Base-by-base conservation (phyloP, 257 asterid species). In the Solanum pinnatisectum region DNA sequence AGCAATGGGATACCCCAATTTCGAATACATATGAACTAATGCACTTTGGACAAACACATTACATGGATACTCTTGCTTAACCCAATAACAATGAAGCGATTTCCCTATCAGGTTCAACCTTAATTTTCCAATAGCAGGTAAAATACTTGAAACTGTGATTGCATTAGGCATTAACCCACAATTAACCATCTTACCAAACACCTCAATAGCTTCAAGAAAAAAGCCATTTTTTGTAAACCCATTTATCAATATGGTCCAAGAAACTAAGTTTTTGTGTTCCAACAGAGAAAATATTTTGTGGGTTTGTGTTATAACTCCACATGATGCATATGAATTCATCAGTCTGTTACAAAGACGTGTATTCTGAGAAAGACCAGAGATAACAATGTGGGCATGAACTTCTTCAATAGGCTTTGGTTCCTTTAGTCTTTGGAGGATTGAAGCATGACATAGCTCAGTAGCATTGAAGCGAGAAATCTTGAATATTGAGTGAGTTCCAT, bases 211-310 rank as follows among this genome's bases (percentile, higher is more conserved):
- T 89, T 94, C 94, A 67, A 72, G 35, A 70, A 90, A 88, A 82
- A 83, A 85, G 59, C 89, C 93, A 86, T 92, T 91, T 84, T 90
- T 94, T 33, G 92, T 77, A 87, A 92, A 91, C 92, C 97, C 95
- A 76, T 94, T 93, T 68, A 90, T 46, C 78, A 93, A 83, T 88
- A 93, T 88, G 44, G 97, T 94, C 95, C 95, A 94, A 86, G 97
- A 91, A 87, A 94, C 89, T 89, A 94, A 18, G 85, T 92, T 94
- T 86, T 89, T 93, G 60, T 91, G 44, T 82, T 52, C 23, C 30
- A 89, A 83, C 42, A 56, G 87, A 70, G 94, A 92, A 89, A 94
- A 93, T 27, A 92, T 36, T 30, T 87, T 83, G 89, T 86, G 93
- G 92, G 95, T 83, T 86, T 89, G 35, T 35, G 79, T 18, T 70